Percentiles rank a stretch among this genome's conserved stretches.
Evolutionary conservation across 2,329 filamentous ascomycete species (phyloP).

Genomic region (Stachybotrys echinatus): DNA sequence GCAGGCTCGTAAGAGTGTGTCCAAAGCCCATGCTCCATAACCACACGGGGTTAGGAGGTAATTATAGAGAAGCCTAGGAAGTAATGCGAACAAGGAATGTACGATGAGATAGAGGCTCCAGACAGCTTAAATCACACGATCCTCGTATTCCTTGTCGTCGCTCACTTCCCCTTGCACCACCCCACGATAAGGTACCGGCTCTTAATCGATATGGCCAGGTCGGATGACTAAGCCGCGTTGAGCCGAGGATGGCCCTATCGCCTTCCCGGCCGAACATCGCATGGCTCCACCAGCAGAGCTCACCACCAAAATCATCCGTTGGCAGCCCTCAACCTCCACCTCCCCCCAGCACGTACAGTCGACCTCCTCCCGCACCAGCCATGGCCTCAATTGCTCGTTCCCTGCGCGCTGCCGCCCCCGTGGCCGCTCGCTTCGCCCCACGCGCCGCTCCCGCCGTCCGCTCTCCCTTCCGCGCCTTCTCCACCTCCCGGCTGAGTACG

Average conservation of each 20-base stretch:
- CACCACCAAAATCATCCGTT: background rate
- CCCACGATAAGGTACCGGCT: no score
- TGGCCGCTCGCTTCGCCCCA: slow-evolving; percentile 31
- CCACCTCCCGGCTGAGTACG: slow-evolving; percentile 33
- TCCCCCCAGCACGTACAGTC: slow-evolving; percentile 6
- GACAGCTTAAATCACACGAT: no score
- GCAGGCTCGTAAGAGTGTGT: no score
- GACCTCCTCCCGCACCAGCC: slow-evolving; percentile 15
- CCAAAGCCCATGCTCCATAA: no score
- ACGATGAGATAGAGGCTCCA: no score
- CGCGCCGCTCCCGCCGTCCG: slow-evolving; percentile 33
- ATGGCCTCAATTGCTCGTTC: slow-evolving; percentile 60
- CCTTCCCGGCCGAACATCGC: background rate
- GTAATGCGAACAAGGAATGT: no score
- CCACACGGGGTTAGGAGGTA: no score
- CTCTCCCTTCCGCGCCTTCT: slow-evolving; percentile 35
- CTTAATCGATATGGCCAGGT: background rate
- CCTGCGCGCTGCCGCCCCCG: slow-evolving; percentile 44
- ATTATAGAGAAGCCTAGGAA: no score
- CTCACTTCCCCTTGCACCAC: no score
- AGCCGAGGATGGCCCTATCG: slow-evolving; percentile 5
- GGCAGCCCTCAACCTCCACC: background rate
- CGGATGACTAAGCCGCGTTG: slow-evolving; percentile 1
- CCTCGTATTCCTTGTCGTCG: no score
- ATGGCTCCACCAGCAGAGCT: background rate